Base-by-base conservation (phyloP, 2,329 filamentous ascomycete species). In the Fusarium goolgardi region DNA sequence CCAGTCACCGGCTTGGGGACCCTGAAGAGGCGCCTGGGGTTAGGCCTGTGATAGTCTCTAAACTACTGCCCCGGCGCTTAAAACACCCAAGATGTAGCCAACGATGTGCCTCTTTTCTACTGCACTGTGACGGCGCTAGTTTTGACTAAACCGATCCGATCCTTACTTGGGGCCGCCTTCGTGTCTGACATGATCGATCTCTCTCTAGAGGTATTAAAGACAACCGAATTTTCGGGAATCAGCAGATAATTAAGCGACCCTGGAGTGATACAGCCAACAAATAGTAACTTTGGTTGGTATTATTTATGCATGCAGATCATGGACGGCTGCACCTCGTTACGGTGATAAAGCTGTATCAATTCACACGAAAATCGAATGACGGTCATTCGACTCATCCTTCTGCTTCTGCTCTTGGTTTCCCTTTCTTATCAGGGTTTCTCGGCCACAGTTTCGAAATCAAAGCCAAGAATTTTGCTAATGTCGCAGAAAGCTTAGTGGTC, bases 41-140 rank as follows among this genome's bases (percentile, higher is more conserved):
- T 54, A 25, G 47, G n/a, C 23, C 34, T 40, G 43, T 54, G 41
- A 37, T 49, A 46, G 53, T 59, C 52, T 53, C 53, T 16, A 7
- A 51, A 23, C 47, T 51, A 51, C 35, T 27, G 23, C 20, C 32
- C 47, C 45, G 65, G 72, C 72, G 72, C 72, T 74, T 74, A 74
- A 63, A 68, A 57, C 34, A 20, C 37, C 27, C 32, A 21, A 31
- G 51, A 46, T 32, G 40, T 49, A 61, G 41, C 72, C 72, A 74
- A 74, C 71, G 59, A 49, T 65, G 65, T 58, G 45, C 35, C 35
- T 43, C 45, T 52, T 46, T 46, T 63, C 39, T 32, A 62, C 68
- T 73, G 72, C 72, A 66, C 63, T 71, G 72, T 74, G 72, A 74
- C 66, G 60, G 65, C 71, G 70, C 72, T 74, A 74, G 63, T 35